phyloP scores from a whole-genome alignment of 805 yeast species.

The Candida adriatica region DNA sequence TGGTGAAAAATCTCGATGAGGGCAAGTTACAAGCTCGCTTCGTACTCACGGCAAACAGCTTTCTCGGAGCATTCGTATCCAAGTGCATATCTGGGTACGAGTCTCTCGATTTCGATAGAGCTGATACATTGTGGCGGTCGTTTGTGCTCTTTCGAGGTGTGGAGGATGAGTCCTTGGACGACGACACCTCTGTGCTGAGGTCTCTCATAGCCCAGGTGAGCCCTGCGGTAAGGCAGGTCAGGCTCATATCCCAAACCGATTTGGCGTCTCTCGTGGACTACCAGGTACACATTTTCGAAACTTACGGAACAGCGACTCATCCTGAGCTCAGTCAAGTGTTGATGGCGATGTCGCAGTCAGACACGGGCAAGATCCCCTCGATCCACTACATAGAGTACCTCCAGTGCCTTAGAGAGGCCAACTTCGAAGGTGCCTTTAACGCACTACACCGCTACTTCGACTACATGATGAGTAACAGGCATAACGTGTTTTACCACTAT shows the following conservation, averaged over 20 bases:
- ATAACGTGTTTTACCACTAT: conserved; percentile 64
- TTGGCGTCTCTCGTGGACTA: conserved; percentile 41
- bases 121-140: conserved; percentile 34
- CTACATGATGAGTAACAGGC: conserved; percentile 65
- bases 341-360: conserved; percentile 39
- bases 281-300: conserved; percentile 47
- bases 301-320: conserved; percentile 45
- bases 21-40: conserved; percentile 24
- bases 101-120: conserved; percentile 41
- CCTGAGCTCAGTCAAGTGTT: conserved; percentile 35
- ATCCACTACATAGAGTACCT: conserved; percentile 54
- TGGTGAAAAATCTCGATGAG: conserved; percentile 29
- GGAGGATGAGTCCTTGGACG: neutral
- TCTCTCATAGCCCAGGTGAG: conserved; percentile 6
- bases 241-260: conserved; percentile 45
- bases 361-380: conserved; percentile 35
- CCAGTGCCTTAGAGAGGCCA: conserved; percentile 48
- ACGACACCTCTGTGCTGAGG: conserved; percentile 13
- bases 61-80: conserved; percentile 40
- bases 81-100: conserved; percentile 34
- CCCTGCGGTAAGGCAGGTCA: conserved; percentile 14
- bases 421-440: conserved; percentile 50
- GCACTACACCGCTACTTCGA: conserved; percentile 61
- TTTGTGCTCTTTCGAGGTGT: conserved; percentile 29
- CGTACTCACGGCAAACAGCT: conserved; percentile 31